Percentiles rank a stretch among this genome's conserved stretches.
Evolutionary conservation across 805 yeast genomes (phyloP).

Genomic region (Lachancea mirantina): DNA sequence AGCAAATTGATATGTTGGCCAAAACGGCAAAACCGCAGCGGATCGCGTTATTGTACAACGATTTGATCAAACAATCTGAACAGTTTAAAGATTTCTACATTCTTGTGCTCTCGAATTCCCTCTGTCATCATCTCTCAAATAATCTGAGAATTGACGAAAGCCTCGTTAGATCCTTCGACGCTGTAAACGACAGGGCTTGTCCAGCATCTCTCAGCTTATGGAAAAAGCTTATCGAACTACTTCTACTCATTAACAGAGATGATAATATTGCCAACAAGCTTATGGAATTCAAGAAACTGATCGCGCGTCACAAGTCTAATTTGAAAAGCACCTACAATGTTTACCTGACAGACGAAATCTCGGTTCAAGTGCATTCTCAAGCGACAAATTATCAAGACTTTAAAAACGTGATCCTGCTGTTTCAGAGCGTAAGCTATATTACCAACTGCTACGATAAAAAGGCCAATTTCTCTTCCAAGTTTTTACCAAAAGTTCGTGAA

Average conservation of each 20-base stretch:
- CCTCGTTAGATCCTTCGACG: slow-evolving; percentile 6
- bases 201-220: slow-evolving; percentile 19
- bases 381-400: slow-evolving; percentile 22
- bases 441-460: slow-evolving; percentile 28
- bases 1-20: slow-evolving; percentile 5
- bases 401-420: slow-evolving; percentile 22
- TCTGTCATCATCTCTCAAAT: slow-evolving; percentile 16
- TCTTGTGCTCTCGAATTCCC: slow-evolving; percentile 8
- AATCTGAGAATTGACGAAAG: slow-evolving; percentile 12
- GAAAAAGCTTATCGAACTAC: slow-evolving; percentile 21
- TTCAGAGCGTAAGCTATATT: slow-evolving; percentile 30
- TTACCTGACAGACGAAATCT: slow-evolving; percentile 11
- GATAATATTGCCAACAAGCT: slow-evolving; percentile 22
- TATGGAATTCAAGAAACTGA: slow-evolving; percentile 22
- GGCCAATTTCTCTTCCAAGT: slow-evolving; percentile 25
- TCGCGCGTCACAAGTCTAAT: slow-evolving; percentile 14
- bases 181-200: slow-evolving; percentile 2
- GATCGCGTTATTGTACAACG: slow-evolving; percentile 1
- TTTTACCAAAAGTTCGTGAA: slow-evolving; percentile 24
- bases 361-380: slow-evolving; percentile 14
- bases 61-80: slow-evolving; percentile 1
- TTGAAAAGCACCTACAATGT: slow-evolving; percentile 9
- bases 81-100: slow-evolving; percentile 3
- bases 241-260: slow-evolving; percentile 20
- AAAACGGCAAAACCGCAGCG: slow-evolving; percentile 4